Conservation (phyloP, 2,329 filamentous ascomycete genomes). For the Alternaria postmessia region DNA sequence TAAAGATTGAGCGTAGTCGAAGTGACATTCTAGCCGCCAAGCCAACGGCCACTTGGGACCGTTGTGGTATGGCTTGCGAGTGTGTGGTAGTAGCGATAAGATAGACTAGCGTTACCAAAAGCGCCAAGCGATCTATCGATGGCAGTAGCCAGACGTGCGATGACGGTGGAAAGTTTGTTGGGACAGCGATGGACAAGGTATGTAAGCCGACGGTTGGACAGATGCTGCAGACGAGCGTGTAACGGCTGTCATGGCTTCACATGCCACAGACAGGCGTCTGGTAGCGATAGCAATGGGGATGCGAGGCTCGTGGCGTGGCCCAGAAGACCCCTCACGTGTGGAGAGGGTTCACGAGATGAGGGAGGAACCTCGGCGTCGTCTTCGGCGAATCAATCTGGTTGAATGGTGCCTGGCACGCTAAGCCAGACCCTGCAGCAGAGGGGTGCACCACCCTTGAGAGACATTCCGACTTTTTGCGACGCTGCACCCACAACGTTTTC, state of each 20-base stretch:
- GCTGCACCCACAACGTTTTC: conserved; percentile 7
- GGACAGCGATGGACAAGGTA: background rate
- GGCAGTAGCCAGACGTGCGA: conserved; percentile 3
- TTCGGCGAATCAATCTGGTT: conserved; percentile 16
- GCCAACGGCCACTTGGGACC: background rate
- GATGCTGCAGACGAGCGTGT: background rate
- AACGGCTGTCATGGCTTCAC: background rate
- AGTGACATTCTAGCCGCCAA: background rate
- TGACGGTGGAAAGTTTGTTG: conserved; percentile 3
- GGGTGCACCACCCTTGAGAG: conserved; percentile 4
- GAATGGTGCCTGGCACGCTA: conserved; percentile 20
- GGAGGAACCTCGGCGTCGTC: conserved; percentile 12
- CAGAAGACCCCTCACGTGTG: conserved; percentile 12
- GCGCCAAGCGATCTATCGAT: background rate
- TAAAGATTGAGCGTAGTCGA: background rate
- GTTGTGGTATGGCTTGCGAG: conserved; percentile 5
- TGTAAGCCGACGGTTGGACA: conserved; percentile 1
- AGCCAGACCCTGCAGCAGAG: conserved; percentile 24
- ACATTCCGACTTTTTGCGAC: conserved; percentile 22
- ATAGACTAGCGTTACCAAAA: conserved; percentile 1
- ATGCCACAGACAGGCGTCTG: background rate
- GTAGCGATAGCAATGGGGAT: background rate
- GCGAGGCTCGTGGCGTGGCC: conserved; percentile 1
- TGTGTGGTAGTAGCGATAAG: background rate
- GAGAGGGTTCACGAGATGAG: conserved; percentile 10